Conservation (phyloP, 768 basidiomycete species). For the Lentinula guzmanii region DNA sequence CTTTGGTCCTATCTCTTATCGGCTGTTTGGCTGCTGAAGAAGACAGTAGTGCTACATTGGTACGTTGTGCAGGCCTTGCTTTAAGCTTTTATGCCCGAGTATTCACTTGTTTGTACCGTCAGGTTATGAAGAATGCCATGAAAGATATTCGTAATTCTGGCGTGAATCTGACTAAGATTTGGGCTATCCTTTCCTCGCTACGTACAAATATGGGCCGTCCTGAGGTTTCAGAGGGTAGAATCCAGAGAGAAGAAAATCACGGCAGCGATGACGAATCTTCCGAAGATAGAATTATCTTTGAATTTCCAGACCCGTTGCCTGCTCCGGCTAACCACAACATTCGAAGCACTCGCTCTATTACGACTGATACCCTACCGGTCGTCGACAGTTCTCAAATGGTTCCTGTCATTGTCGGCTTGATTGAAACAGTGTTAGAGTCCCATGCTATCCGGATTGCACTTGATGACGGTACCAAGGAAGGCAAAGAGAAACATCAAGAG, state of each 20-base stretch:
- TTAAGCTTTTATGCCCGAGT: neutral
- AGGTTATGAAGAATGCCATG: slow-evolving; percentile 39
- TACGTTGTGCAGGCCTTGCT: slow-evolving; percentile 11
- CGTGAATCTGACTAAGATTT: slow-evolving; percentile 56
- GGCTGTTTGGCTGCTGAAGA: slow-evolving; percentile 43
- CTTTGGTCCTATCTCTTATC: slow-evolving; percentile 58
- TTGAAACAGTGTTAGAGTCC: slow-evolving; percentile 43
- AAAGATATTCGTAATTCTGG: slow-evolving; percentile 50
- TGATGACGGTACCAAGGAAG: slow-evolving; percentile 49
- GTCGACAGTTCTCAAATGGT: slow-evolving; percentile 55
- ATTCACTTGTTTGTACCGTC: slow-evolving; percentile 7
- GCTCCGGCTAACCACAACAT: slow-evolving; percentile 40
- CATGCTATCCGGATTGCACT: slow-evolving; percentile 50
- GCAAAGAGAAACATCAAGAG: slow-evolving; percentile 46
- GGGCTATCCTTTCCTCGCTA: slow-evolving; percentile 46
- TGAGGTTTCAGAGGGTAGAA: neutral
- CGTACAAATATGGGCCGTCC: slow-evolving; percentile 24
- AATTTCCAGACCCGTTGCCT: slow-evolving; percentile 58
- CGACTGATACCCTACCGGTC: slow-evolving; percentile 26
- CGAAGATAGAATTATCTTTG: slow-evolving; percentile 15
- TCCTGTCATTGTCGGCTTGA: slow-evolving; percentile 57
- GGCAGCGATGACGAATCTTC: slow-evolving; percentile 5
- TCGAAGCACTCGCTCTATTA: slow-evolving; percentile 35
- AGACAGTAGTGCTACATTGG: slow-evolving; percentile 30
- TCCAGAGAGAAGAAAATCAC: neutral